Evolutionary conservation across 2,329 filamentous ascomycete genomes (phyloP), one percentile per base, ranked within the genome.

Genomic region (Trichophyton benhamiae): DNA sequence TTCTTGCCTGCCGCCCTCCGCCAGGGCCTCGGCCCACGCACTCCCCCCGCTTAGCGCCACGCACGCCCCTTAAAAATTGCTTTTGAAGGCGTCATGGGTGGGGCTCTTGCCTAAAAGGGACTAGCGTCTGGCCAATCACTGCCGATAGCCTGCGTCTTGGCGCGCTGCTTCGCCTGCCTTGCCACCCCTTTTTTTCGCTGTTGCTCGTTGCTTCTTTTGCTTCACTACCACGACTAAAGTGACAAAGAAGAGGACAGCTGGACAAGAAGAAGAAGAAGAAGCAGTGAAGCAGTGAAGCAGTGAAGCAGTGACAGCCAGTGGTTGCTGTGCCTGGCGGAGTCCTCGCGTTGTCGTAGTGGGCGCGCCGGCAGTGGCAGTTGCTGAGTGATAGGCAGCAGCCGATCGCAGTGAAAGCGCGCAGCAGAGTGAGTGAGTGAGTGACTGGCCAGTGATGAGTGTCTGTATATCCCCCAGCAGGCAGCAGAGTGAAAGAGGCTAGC

Each of bases 81-180:
- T 55, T 58, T 60, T 58, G 46, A 27, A 25, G 46, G 46, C 46
- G 46, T 49, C 46, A 49, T 49, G 46, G 20, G 46, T 49, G 46
- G 46, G 46, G 20, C 46, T n/a, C 11, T 22, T 49, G 8, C 46
- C 46, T 13, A 22, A 49, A 25, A 8, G 0, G 11, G 46, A 49
- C 22, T 49, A 49, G 46, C 5, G 46, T 8, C 9, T 15, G 20
- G 13, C 64, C 64, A 64, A 65, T 65, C 62, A 62, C 30, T n/a
- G 42, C 55, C 17, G 3, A 15, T 36, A 30, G 48, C 57, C 17
- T 44, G 36, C 20, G 42, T 38, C 42, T 30, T 42, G n/a, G 27
- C 46, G 15, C 48, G 7, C 44, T 59, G 25, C 36, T 49, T 42
- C 15, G 38, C 33, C 55, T 27, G 55, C 25, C 33, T 64, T 59